Evolutionary conservation across 305 asterid genomes (phyloP).

Genomic region (Euphrasia arctica): DNA sequence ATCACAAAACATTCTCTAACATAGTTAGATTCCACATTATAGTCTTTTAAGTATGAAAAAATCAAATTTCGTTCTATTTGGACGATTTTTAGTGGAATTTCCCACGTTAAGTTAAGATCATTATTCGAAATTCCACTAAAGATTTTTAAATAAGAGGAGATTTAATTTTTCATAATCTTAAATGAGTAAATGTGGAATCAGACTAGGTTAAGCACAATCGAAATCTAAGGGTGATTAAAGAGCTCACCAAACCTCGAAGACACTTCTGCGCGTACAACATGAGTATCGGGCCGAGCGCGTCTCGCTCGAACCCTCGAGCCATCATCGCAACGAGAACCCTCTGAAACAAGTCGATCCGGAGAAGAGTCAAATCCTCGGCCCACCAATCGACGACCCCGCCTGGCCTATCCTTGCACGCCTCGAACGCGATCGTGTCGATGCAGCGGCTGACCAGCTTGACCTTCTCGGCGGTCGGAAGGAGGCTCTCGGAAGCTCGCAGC

Average conservation of each 20-base stretch:
- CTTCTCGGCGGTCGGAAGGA: constrained; percentile 69
- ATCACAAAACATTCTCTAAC: too few species aligned
- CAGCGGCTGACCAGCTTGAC: constrained; percentile 65
- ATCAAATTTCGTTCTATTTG: too few species aligned
- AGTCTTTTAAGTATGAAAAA: too few species aligned
- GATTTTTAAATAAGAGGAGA: too few species aligned
- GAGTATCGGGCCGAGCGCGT: constrained; percentile 74
- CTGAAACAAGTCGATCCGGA: constrained; percentile 71
- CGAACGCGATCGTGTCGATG: constrained; percentile 59
- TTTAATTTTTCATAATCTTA: too few species aligned
- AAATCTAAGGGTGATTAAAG: constrained; percentile 27
- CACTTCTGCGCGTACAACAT: constrained; percentile 79
- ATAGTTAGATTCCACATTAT: too few species aligned
- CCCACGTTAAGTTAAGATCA: too few species aligned
- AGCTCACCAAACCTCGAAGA: constrained; percentile 92
- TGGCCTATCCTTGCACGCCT: constrained; percentile 65
- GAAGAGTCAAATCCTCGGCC: constrained; percentile 77
- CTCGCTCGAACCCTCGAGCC: constrained; percentile 67
- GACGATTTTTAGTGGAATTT: too few species aligned
- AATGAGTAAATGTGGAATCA: too few species aligned
- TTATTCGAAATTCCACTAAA: too few species aligned
- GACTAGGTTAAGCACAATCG: too few species aligned
- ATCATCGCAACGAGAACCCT: constrained; percentile 75
- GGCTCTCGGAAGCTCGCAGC: constrained; percentile 55
- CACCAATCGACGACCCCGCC: constrained; percentile 64